Percentiles rank a stretch among this genome's conserved stretches.
These are phyloP conservation scores for Castanopsis chinensis DNA, from an alignment of 306 rosid species.

Conservation along the genomic window DNA sequence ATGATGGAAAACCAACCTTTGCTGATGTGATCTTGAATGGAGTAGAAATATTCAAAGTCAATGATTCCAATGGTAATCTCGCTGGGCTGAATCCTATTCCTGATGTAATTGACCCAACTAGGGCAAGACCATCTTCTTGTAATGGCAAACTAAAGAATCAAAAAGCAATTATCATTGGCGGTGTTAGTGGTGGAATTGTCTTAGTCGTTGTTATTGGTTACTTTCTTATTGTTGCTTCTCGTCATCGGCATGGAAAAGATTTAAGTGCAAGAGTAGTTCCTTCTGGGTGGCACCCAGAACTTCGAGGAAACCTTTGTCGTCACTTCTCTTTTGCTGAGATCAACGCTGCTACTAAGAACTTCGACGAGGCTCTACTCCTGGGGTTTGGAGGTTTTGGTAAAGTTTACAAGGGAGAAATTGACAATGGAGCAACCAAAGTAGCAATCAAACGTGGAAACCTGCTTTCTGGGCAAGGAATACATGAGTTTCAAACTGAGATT, in stretches of 20 bases:
- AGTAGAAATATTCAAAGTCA: slow-evolving; percentile 81
- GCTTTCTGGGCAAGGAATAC: slow-evolving; percentile 95
- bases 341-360: too few relatives aligned
- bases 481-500: slow-evolving; percentile 96
- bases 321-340: too few relatives aligned
- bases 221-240: slow-evolving; percentile 36
- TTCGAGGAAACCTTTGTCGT: slow-evolving; percentile 2
- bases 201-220: slow-evolving; percentile 52
- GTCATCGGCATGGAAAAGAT: slow-evolving; percentile 40
- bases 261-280: slow-evolving; percentile 84
- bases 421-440: slow-evolving; percentile 69
- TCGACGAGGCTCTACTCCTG: slow-evolving; percentile 58
- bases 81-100: slow-evolving; percentile 78
- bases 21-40: slow-evolving; percentile 69
- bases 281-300: slow-evolving; percentile 37
- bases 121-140: slow-evolving; percentile 29
- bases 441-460: slow-evolving; percentile 63
- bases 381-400: slow-evolving; percentile 98
- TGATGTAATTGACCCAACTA: slow-evolving; percentile 41
- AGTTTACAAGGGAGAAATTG: slow-evolving; percentile 87
- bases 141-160: slow-evolving; percentile 48
- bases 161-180: slow-evolving; percentile 56
- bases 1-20: slow-evolving; percentile 17
- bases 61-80: slow-evolving; percentile 49
- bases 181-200: slow-evolving; percentile 61